phyloP scores from a whole-genome alignment of 495 filamentous ascomycete species.

The Penicillium argentinense region DNA sequence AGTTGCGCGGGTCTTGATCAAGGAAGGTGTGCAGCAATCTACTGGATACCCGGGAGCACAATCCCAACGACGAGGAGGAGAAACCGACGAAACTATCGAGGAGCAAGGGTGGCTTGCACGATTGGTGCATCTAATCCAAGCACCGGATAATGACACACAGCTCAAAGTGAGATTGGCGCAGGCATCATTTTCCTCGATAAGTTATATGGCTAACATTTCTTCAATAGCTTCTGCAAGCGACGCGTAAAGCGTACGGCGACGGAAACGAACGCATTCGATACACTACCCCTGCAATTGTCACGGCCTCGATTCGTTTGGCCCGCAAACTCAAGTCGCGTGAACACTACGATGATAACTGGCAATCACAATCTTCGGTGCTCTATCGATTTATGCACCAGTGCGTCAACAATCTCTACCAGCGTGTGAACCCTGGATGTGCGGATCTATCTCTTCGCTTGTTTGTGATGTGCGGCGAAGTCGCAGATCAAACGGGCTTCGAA shows the following conservation, averaged over 20 bases:
- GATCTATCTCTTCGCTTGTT: conserved; percentile 89
- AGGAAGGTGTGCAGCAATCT: conserved; percentile 84
- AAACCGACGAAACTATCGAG: conserved; percentile 95
- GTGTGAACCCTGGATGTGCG: conserved; percentile 76
- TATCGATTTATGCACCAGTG: conserved; percentile 93
- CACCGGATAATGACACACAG: conserved; percentile 85
- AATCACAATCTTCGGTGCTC: conserved; percentile 80
- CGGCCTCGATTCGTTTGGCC: conserved; percentile 85
- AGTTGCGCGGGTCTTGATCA: conserved; percentile 84
- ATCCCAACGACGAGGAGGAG: conserved; percentile 59
- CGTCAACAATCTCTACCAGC: conserved; percentile 83
- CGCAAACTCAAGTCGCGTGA: conserved; percentile 87
- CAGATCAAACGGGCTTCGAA: conserved; percentile 89
- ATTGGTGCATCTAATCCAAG: conserved; percentile 83
- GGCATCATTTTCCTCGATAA: background rate
- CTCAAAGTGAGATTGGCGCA: conserved; percentile 60
- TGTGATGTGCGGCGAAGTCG: conserved; percentile 85
- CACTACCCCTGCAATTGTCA: conserved; percentile 89
- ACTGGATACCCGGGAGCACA: conserved; percentile 79
- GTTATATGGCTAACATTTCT: conserved; percentile 23
- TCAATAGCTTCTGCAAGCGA: conserved; percentile 74
- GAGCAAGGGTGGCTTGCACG: conserved; percentile 96
- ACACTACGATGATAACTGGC: conserved; percentile 94
- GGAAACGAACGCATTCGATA: conserved; percentile 95
- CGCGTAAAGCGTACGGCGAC: conserved; percentile 83